Percentiles rank a stretch among this genome's conserved stretches.
phyloP scores from a whole-genome alignment of 1,284 basidiomycete genomes.

The Leccinum pachyderme region DNA sequence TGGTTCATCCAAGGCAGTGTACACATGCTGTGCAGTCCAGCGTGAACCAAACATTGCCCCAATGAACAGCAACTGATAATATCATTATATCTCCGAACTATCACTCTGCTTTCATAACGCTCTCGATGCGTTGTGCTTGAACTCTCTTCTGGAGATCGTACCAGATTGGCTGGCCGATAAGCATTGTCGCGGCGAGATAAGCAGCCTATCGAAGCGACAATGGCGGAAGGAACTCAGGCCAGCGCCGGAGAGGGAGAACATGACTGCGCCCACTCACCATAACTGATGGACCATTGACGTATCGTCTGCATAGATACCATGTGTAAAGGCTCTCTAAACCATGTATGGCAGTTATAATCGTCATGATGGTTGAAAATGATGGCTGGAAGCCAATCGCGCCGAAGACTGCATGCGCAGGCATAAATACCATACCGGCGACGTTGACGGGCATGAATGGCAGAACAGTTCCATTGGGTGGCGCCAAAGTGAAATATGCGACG shows the following conservation, averaged over 20 bases:
- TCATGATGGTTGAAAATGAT: neutral
- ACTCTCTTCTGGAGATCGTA: conserved; percentile 52
- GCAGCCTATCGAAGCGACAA: conserved; percentile 36
- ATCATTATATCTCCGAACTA: neutral
- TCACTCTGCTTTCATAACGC: conserved; percentile 65
- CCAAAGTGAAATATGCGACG: conserved; percentile 40
- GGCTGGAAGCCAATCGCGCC: conserved; percentile 22
- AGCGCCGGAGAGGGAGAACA: conserved; percentile 3
- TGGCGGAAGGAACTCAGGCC: neutral
- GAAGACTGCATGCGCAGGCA: conserved; percentile 15
- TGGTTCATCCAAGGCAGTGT: too few relatives aligned
- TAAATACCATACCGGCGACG: conserved; percentile 24
- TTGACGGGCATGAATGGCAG: conserved; percentile 31
- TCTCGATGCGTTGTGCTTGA: conserved; percentile 66
- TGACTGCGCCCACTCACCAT: conserved; percentile 46
- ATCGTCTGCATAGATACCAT: conserved; percentile 50
- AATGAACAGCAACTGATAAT: too few relatives aligned
- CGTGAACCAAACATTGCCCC: too few relatives aligned
- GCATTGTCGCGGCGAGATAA: conserved; percentile 50
- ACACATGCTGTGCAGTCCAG: too few relatives aligned
- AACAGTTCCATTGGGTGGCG: conserved; percentile 33
- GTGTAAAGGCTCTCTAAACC: conserved; percentile 54
- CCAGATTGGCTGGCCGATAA: conserved; percentile 45
- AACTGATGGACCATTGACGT: conserved; percentile 49
- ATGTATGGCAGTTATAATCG: conserved; percentile 38